Evolutionary conservation across 305 asterid species (phyloP).

Genomic region (Nicotiana rustica): DNA sequence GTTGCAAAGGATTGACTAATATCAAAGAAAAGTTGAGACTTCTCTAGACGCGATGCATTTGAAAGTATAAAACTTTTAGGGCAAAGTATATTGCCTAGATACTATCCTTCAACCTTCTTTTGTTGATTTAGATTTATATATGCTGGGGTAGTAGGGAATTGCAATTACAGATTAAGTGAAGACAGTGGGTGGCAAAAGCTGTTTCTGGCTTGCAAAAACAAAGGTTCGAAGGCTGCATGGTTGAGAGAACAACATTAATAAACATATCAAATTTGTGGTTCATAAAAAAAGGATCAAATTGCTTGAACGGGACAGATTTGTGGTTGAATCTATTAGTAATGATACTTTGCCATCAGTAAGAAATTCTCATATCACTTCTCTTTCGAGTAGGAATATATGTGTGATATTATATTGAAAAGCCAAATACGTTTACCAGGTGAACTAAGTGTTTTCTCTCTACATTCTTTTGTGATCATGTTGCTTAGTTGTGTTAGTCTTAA

Average conservation of each 20-base stretch:
- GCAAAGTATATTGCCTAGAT: neutral
- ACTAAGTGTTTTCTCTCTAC: neutral
- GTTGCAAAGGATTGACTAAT: constrained; percentile 3
- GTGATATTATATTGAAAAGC: neutral
- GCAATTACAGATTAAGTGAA: neutral
- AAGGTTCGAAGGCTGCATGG: neutral
- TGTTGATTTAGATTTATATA: neutral
- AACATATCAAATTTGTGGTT: too few relatives aligned
- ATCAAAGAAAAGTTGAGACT: neutral
- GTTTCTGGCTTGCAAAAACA: constrained; percentile 14
- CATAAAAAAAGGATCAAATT: neutral
- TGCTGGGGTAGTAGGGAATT: neutral
- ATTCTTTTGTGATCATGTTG: neutral
- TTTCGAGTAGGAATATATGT: neutral
- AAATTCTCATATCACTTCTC: neutral
- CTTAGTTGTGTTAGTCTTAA: constrained; percentile 6
- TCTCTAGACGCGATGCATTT: neutral
- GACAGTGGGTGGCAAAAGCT: neutral
- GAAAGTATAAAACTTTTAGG: neutral
- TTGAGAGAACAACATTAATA: constrained; percentile 3
- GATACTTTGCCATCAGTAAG: neutral
- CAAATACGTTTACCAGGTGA: neutral
- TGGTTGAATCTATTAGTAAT: constrained; percentile 3
- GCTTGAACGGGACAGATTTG: neutral
- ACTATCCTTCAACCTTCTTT: neutral